Conservation (phyloP, 1,284 basidiomycete species). For the Cutaneotrichosporon spelunceum region DNA sequence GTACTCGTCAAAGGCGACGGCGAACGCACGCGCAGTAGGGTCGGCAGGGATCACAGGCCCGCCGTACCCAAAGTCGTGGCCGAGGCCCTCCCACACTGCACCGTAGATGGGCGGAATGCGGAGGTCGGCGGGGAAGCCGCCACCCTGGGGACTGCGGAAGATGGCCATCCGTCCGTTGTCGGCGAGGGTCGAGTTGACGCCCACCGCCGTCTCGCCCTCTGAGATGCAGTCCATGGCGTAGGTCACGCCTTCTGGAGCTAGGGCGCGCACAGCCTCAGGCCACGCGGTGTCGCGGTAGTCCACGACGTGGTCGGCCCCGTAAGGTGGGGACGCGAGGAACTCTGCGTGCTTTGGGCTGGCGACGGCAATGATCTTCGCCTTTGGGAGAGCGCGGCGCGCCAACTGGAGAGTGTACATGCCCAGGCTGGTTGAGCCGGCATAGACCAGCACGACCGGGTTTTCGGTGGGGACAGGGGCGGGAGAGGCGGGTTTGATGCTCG, state of each 20-base stretch:
- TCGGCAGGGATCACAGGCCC: conserved; percentile 7
- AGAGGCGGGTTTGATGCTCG: background rate
- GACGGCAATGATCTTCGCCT: conserved; percentile 4
- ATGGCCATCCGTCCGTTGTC: background rate
- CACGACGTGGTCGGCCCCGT: conserved; percentile 13
- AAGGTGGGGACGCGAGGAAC: background rate
- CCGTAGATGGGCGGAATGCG: conserved; percentile 12
- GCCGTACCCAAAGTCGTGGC: conserved; percentile 12
- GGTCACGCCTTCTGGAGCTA: conserved; percentile 2
- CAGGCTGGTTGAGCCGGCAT: conserved; percentile 15
- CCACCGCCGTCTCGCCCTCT: conserved; percentile 11
- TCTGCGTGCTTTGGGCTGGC: conserved; percentile 4
- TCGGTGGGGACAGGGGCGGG: background rate
- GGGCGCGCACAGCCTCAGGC: conserved; percentile 1
- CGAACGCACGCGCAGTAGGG: conserved; percentile 12
- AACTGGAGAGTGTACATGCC: conserved; percentile 20
- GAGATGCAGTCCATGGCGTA: conserved; percentile 16
- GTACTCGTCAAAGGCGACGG: conserved; percentile 6
- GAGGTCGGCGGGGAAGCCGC: background rate
- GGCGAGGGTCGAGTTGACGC: conserved; percentile 3
- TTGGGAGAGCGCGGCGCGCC: background rate
- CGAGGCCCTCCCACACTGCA: conserved; percentile 21
- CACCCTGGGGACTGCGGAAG: conserved; percentile 3
- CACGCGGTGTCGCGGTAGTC: conserved; percentile 16
- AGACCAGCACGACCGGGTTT: conserved; percentile 5